A percentile compares a stretch with the other conserved stretches of the same genome.
Conservation (phyloP, 768 basidiomycete species). For the Russula griseocarnosa region DNA sequence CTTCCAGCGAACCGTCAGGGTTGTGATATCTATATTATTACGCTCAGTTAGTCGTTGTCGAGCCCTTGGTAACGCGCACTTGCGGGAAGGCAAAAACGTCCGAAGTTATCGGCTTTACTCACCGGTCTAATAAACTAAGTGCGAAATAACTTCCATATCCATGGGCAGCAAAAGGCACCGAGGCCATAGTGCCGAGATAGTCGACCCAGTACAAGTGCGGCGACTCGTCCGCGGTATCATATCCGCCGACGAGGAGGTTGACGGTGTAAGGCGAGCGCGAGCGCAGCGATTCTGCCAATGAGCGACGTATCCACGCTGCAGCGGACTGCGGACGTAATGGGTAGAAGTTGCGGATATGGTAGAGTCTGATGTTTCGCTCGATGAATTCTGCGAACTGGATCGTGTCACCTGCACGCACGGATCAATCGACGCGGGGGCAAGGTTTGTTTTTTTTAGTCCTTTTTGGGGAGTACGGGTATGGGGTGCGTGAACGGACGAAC, state of each 20-base stretch:
- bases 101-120: constrained; percentile 27
- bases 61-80: not conserved
- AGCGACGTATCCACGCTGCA: constrained; percentile 91
- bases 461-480: not conserved
- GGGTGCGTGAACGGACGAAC: constrained; percentile 38
- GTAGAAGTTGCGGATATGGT: constrained; percentile 91
- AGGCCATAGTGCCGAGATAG: constrained; percentile 85
- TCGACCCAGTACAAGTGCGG: constrained; percentile 95
- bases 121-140: constrained; percentile 89
- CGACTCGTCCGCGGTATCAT: constrained; percentile 66
- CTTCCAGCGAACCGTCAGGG: constrained; percentile 78
- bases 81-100: not conserved
- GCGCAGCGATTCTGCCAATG: constrained; percentile 84
- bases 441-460: not conserved
- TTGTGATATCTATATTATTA: constrained; percentile 69
- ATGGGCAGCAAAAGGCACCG: constrained; percentile 91
- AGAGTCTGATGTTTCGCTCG: constrained; percentile 91
- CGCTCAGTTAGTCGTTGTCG: constrained; percentile 14
- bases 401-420: constrained; percentile 76
- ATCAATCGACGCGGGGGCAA: not conserved
- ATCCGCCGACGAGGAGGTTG: constrained; percentile 90
- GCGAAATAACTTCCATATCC: constrained; percentile 94
- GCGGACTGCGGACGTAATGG: constrained; percentile 87
- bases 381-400: constrained; percentile 95
- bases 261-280: constrained; percentile 86